These are phyloP conservation scores for Penicillium simplicissimum DNA, from an alignment of 495 filamentous ascomycete species.

Conservation along the genomic window DNA sequence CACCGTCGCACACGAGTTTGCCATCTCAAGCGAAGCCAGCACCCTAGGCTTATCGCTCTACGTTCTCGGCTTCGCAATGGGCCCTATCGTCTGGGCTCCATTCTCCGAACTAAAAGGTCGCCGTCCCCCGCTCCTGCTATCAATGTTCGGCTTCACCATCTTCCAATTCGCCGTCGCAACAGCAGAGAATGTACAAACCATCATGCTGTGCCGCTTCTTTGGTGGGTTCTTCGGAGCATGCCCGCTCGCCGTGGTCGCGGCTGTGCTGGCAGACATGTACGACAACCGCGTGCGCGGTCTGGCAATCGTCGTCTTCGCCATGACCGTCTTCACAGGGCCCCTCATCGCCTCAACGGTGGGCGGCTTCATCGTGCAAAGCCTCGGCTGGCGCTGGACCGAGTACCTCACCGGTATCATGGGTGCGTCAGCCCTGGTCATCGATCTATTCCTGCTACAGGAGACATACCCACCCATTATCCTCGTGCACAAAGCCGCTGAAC, in stretches of 20 bases:
- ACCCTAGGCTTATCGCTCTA: conserved; percentile 60
- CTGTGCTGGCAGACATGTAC: conserved; percentile 88
- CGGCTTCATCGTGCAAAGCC: conserved; percentile 73
- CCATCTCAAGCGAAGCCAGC: conserved; percentile 56
- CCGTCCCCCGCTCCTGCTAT: conserved; percentile 65
- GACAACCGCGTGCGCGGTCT: conserved; percentile 75
- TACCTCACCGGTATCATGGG: conserved; percentile 77
- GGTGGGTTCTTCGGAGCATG: conserved; percentile 72
- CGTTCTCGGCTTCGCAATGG: conserved; percentile 61
- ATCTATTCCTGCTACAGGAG: conserved; percentile 74
- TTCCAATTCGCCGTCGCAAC: conserved; percentile 22
- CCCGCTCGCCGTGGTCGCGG: conserved; percentile 80
- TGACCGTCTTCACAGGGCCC: conserved; percentile 82
- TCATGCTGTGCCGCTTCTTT: conserved; percentile 80
- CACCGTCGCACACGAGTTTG: conserved; percentile 49
- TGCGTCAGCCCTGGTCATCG: conserved; percentile 65
- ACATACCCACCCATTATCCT: conserved; percentile 84
- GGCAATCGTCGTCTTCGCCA: conserved; percentile 76
- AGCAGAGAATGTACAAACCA: conserved; percentile 53
- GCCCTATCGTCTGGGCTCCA: conserved; percentile 64
- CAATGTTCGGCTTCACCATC: conserved; percentile 16
- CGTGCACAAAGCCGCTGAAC: conserved; percentile 70
- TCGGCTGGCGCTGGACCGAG: conserved; percentile 87
- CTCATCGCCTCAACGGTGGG: conserved; percentile 81
- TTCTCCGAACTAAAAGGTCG: conserved; percentile 61